Evolutionary conservation across 805 yeast genomes (phyloP).

Genomic region (Candida cerambycidarum): DNA sequence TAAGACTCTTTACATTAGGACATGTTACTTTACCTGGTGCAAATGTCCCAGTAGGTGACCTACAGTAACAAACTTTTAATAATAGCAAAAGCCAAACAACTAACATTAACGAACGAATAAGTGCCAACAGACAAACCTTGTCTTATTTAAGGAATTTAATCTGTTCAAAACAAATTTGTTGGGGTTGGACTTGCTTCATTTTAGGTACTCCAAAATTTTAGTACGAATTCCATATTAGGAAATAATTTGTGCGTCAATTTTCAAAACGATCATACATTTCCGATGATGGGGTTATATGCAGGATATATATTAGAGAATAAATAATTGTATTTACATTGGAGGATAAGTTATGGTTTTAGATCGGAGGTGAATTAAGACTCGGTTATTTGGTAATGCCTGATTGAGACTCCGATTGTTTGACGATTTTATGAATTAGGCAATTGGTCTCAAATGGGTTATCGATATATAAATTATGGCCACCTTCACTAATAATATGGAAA

Average conservation of each 20-base stretch:
- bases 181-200: neutral
- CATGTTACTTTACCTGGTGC: constrained; percentile 32
- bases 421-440: constrained; percentile 20
- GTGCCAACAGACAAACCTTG: neutral
- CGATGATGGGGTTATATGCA: neutral
- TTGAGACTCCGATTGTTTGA: neutral
- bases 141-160: neutral
- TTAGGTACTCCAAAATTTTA: neutral
- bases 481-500: constrained; percentile 30
- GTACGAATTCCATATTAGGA: neutral
- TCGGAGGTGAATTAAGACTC: too few relatives aligned
- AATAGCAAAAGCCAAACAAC: constrained; percentile 1
- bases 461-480: constrained; percentile 46
- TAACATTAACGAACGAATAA: neutral
- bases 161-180: neutral
- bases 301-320: too few relatives aligned
- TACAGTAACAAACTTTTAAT: neutral
- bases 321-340: too few relatives aligned
- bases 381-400: too few relatives aligned
- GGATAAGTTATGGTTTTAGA: too few relatives aligned
- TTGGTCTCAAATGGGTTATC: constrained; percentile 47
- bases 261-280: neutral
- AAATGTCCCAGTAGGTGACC: constrained; percentile 24
- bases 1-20: constrained; percentile 21
- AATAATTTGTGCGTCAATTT: neutral